Evolutionary conservation across 2,329 filamentous ascomycete species (phyloP), one percentile per base, ranked within the genome.

Genomic region (Camptophora hylomeconis): DNA sequence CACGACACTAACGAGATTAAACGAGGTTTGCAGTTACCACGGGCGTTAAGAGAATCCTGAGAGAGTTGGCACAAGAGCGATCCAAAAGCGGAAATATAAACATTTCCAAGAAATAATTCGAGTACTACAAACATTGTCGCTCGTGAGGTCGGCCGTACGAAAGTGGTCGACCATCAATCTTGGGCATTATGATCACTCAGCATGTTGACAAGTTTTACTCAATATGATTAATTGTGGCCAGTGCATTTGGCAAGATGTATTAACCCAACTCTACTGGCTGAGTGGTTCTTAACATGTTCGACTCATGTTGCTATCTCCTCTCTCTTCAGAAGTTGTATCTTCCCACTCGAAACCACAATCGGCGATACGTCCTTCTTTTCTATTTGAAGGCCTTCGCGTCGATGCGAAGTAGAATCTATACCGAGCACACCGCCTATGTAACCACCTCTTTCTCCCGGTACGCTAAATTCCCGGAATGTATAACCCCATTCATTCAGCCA

Each of bases 401-500:
- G 69, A 42, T 65, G 73, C 48, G 65, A 73, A 33, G 59, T 66
- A 1, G 71, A 68, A 46, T 76, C 70, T 33, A 77, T 70, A 6
- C 72, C 72, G 5, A 77, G 49, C 31, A 77, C 73, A 7, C 72
- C 72, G 20, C 72, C 72, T 13, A 75, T 65, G 23, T 89, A 61
- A 11, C 58, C 87, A 35, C 84, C 86, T 58, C 83, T 72, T 54
- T 95, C 89, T n/a, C 87, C 87, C 2, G 86, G 84, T 7, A 94
- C 86, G 20, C 80, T 89, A 56, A 98, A 98, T 56, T 98, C 89
- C 31, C 87, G 78, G 57, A 87, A 98, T 0, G 82, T 80, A 51
- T 94, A 98, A 38, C 82, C 74, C 84, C 86, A 93, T 52, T 95
- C 87, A 49, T 87, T 92, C 31, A 98, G 62, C 59, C 92, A 95